Base-by-base conservation (phyloP, 164 flowering plant species). In the Tetrastigma voinierianum region DNA sequence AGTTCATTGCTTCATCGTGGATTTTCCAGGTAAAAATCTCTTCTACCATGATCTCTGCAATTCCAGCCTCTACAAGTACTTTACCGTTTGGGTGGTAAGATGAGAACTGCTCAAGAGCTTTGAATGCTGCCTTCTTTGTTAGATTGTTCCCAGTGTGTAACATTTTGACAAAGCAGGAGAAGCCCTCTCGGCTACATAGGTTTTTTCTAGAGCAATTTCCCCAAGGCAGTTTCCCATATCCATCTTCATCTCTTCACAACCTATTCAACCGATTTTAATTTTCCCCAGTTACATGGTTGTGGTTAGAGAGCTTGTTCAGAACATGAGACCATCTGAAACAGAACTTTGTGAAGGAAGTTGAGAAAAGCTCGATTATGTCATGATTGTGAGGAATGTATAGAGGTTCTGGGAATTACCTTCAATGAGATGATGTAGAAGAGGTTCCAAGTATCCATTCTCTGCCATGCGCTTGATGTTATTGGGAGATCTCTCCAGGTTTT, bases 371-470 rank as follows among this genome's bases (percentile, higher is more conserved):
- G 40, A 13, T 15, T 32, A 32, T 32, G 40, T 32, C 24, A 25
- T 47, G 21, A 44, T 55, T 13, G 25, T 59, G 40, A n/a, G 15
- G n/a, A 57, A 65, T 14, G 25, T 67, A 19, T 17, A 47, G 62
- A 52, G 61, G 44, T 49, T 23, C 40, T 46, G 43, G 20, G 20
- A 61, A 12, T 65, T 85, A 85, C 96, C 96, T 82, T 83, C 82
- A 55, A 70, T 61, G 16, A 90, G 87, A 78, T 85, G 84, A 62
- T 75, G 71, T 49, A 90, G 70, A 53, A 90, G 86, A 90, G 86
- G 93, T 58, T 88, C 90, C n/a, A 86, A 70, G 64, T 75, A 74
- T 65, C 94, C 79, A 80, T 84, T 90, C 96, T 46, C 94, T 88
- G 45, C n/a, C n/a, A n/a, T 46, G 67, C 78, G n/a, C 78, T 79